These are phyloP conservation scores for Schwanniomyces pseudopolymorphus DNA, from an alignment of 805 yeast species.

Conservation along the genomic window DNA sequence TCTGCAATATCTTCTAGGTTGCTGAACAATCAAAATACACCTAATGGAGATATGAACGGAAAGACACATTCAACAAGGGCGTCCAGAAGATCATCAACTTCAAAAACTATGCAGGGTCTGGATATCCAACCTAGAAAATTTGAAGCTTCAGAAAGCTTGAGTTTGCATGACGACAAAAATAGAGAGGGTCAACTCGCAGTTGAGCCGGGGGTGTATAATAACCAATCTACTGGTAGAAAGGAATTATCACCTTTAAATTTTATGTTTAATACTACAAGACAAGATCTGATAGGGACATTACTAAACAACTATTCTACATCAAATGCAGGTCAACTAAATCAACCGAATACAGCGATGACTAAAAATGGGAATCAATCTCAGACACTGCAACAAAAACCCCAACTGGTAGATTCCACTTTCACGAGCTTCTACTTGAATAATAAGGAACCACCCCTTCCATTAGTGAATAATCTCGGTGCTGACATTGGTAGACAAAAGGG, in stretches of 20 bases:
- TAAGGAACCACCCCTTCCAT: slow-evolving; percentile 13
- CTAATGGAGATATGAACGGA: neutral
- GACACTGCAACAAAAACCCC: slow-evolving; percentile 8
- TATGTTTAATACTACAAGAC: slow-evolving; percentile 26
- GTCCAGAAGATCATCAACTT: neutral
- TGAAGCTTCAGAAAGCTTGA: neutral
- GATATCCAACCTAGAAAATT: neutral
- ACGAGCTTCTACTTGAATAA: slow-evolving; percentile 18
- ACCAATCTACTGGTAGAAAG: slow-evolving; percentile 3
- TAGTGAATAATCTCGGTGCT: neutral
- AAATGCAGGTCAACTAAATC: neutral
- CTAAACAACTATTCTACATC: slow-evolving; percentile 19
- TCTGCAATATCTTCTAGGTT: slow-evolving; percentile 13
- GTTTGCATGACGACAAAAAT: neutral
- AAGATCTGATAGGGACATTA: slow-evolving; percentile 28
- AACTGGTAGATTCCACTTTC: slow-evolving; percentile 9
- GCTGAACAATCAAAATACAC: slow-evolving; percentile 1
- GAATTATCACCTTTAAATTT: slow-evolving; percentile 15
- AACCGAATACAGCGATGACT: neutral
- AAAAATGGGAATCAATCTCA: slow-evolving; percentile 1
- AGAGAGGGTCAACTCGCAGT: neutral
- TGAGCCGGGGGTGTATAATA: neutral
- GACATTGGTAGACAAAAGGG: slow-evolving; percentile 29
- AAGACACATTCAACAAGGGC: slow-evolving; percentile 1
- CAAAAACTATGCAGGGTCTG: neutral